These are phyloP conservation scores for Chrysoporthe austroafricana DNA, from an alignment of 2,329 filamentous ascomycete genomes.

Conservation along the genomic window DNA sequence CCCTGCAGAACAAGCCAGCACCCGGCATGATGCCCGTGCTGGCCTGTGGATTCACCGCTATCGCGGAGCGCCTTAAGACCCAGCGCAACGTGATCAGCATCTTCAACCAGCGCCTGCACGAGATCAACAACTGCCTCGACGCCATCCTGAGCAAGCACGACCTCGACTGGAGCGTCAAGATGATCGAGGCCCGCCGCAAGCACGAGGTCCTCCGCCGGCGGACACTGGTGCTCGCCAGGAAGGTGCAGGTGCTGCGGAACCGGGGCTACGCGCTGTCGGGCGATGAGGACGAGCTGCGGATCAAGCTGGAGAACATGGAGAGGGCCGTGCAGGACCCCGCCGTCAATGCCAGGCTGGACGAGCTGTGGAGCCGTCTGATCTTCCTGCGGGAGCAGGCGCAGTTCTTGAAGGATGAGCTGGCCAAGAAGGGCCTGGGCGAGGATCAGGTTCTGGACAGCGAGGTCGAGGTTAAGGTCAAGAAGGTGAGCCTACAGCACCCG, in stretches of 20 bases:
- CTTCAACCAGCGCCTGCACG: slow-evolving; percentile 74
- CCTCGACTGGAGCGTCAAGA: slow-evolving; percentile 73
- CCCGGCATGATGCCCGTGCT: slow-evolving; percentile 78
- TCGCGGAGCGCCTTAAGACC: slow-evolving; percentile 72
- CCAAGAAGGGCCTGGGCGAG: slow-evolving; percentile 63
- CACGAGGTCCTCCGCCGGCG: slow-evolving; percentile 75
- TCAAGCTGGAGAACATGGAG: slow-evolving; percentile 71
- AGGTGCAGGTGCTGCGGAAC: slow-evolving; percentile 80
- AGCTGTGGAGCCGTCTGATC: slow-evolving; percentile 83
- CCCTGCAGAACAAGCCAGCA: slow-evolving; percentile 77
- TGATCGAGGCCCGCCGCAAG: slow-evolving; percentile 71
- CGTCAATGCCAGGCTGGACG: slow-evolving; percentile 75
- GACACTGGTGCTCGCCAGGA: slow-evolving; percentile 74
- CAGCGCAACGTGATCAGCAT: slow-evolving; percentile 71
- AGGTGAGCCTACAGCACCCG: slow-evolving; percentile 53
- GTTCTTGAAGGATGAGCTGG: slow-evolving; percentile 73
- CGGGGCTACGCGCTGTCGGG: slow-evolving; percentile 79
- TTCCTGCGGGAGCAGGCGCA: slow-evolving; percentile 74
- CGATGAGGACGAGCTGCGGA: slow-evolving; percentile 77
- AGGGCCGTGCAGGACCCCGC: slow-evolving; percentile 74
- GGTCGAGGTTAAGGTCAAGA: slow-evolving; percentile 72
- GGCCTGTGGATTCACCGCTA: slow-evolving; percentile 71
- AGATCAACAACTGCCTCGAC: slow-evolving; percentile 76
- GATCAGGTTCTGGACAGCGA: slow-evolving; percentile 68
- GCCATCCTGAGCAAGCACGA: slow-evolving; percentile 77